Percentiles rank a stretch among this genome's conserved stretches.
Evolutionary conservation across 768 basidiomycete genomes (phyloP).

Genomic region (Mycena vulgaris): DNA sequence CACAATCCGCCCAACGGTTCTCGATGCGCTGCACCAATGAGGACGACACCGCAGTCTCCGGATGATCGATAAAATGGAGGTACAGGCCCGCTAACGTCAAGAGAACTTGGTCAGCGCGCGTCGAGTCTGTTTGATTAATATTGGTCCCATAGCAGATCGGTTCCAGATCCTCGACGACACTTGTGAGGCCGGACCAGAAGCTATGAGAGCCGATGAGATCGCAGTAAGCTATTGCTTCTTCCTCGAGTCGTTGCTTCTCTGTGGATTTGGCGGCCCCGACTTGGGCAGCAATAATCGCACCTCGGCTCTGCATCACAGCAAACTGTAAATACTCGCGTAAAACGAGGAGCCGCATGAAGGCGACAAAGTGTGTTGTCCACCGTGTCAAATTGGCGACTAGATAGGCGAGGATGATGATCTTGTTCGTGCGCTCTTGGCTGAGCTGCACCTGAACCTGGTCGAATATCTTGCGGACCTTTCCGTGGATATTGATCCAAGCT

Average conservation of each 20-base stretch:
- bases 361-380: constrained; percentile 13
- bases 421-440: background rate
- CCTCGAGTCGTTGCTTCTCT: background rate
- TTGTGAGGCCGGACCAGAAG: constrained; percentile 18
- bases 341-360: constrained; percentile 7
- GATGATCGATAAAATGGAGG: no score
- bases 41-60: no score
- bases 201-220: background rate
- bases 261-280: constrained; percentile 19
- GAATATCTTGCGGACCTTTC: no score
- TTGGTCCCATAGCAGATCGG: constrained; percentile 26
- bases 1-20: no score
- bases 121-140: constrained; percentile 27
- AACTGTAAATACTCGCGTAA: background rate
- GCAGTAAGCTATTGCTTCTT: constrained; percentile 1
- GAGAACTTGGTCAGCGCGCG: no score
- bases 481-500: no score
- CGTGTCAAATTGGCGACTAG: constrained; percentile 3
- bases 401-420: background rate
- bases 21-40: no score
- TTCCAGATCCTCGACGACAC: constrained; percentile 3
- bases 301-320: constrained; percentile 2
- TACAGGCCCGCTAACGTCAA: no score
- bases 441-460: background rate
- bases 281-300: constrained; percentile 24